phyloP scores from a whole-genome alignment of 2,329 filamentous ascomycete genomes.

The Alternaria longipes region DNA sequence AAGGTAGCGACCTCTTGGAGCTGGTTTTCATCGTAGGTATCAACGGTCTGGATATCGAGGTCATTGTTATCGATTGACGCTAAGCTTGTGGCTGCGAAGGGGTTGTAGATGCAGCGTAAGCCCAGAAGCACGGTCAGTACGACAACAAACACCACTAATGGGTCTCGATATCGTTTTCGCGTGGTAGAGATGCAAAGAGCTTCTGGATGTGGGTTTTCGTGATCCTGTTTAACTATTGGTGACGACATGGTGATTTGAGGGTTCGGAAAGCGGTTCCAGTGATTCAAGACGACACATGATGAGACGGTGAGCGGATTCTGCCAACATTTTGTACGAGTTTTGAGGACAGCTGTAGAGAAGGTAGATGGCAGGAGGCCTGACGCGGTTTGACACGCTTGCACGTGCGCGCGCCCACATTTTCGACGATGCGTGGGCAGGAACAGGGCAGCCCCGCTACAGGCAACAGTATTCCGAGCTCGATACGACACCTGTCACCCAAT shows the following conservation, averaged over 20 bases:
- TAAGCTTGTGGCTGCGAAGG: neutral
- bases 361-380: neutral
- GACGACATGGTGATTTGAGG: neutral
- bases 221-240: neutral
- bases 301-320: neutral
- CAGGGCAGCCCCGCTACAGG: constrained; percentile 15
- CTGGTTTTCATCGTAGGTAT: constrained; percentile 15
- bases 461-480: neutral
- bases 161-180: constrained; percentile 19
- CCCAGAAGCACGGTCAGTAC: constrained; percentile 14
- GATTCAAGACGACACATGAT: neutral
- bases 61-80: neutral
- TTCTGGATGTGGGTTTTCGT: neutral
- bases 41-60: neutral
- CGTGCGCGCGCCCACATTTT: constrained; percentile 19
- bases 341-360: neutral
- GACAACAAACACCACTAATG: constrained; percentile 16
- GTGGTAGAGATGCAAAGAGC: neutral
- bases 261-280: neutral
- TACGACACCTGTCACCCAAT: neutral
- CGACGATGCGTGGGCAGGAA: constrained; percentile 9
- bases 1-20: constrained; percentile 19
- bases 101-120: constrained; percentile 12
- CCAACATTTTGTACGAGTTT: neutral
- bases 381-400: constrained; percentile 23